Conservation (phyloP, 176 grass and related monocot species). For the Chrysopogon serrulatus region DNA sequence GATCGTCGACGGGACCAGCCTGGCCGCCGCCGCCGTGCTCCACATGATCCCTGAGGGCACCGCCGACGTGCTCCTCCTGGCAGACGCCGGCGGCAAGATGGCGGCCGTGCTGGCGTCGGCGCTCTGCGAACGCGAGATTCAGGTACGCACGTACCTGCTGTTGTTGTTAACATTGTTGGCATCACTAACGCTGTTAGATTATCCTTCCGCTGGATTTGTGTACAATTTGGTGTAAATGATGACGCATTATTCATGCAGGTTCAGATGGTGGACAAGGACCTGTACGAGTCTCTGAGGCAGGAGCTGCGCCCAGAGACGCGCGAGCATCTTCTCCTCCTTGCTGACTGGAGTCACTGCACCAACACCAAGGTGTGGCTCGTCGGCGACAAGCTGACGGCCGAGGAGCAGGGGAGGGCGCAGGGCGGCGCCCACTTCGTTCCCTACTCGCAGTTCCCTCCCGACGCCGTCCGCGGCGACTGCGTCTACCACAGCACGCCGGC, state of each 20-base stretch:
- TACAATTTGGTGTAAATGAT: too few species aligned
- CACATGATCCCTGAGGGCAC: slow-evolving; percentile 36
- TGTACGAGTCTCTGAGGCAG: slow-evolving; percentile 24
- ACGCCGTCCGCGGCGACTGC: slow-evolving; percentile 39
- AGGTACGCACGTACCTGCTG: slow-evolving; percentile 10
- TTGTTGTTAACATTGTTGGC: neutral
- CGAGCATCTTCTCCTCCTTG: slow-evolving; percentile 15
- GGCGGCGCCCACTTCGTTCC: slow-evolving; percentile 54
- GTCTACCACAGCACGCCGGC: slow-evolving; percentile 63
- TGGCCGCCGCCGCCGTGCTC: slow-evolving; percentile 45
- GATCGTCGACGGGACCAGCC: slow-evolving; percentile 61
- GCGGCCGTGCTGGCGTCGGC: slow-evolving; percentile 13
- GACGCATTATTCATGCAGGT: too few species aligned
- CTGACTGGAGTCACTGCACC: neutral
- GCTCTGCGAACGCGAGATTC: slow-evolving; percentile 24
- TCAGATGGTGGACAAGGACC: slow-evolving; percentile 21
- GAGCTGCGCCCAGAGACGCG: slow-evolving; percentile 30
- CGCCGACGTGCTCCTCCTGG: slow-evolving; percentile 45
- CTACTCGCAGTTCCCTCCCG: slow-evolving; percentile 60
- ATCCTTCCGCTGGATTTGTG: too few species aligned
- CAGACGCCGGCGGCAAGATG: slow-evolving; percentile 35
- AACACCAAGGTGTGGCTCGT: slow-evolving; percentile 47
- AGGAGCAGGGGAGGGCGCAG: slow-evolving; percentile 49
- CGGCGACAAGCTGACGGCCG: slow-evolving; percentile 44
- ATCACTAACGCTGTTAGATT: too few species aligned